Evolutionary conservation across 139 green algal genomes (phyloP).

Genomic region (Closterium sp.): DNA sequence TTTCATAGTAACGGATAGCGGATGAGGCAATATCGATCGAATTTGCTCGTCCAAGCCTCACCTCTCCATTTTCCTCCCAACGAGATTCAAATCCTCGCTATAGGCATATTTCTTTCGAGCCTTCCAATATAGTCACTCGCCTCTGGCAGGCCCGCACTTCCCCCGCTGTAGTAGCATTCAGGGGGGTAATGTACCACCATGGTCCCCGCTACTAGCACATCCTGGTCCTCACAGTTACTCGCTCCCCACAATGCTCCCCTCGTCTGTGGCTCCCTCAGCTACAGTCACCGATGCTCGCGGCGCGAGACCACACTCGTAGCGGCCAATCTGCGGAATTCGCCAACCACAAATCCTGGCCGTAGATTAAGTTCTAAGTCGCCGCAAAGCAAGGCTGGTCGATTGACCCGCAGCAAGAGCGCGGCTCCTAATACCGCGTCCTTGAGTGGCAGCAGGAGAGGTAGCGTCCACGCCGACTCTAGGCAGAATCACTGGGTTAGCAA

Average conservation of each 20-base stretch:
- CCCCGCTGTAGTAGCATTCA: no score
- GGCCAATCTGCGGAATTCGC: background rate
- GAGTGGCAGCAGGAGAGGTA: background rate
- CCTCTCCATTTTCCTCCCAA: background rate
- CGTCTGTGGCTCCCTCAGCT: background rate
- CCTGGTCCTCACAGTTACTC: background rate
- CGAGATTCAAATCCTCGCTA: background rate
- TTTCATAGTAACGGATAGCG: no score
- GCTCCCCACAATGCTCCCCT: background rate
- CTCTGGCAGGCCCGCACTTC: background rate
- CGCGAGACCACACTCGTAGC: background rate
- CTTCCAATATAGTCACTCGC: background rate
- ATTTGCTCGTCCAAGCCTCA: no score
- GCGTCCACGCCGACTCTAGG: no score
- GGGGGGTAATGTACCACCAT: no score
- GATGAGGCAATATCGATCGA: no score
- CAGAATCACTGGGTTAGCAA: background rate
- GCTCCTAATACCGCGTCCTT: background rate
- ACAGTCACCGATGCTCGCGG: background rate
- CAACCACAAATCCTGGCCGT: background rate
- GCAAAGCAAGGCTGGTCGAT: background rate
- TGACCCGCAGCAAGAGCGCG: background rate
- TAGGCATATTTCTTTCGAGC: background rate
- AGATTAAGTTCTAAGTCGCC: background rate
- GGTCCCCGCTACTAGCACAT: background rate